A percentile compares a stretch with the other conserved stretches of the same genome.
phyloP scores from a whole-genome alignment of 2,329 filamentous ascomycete genomes.

The Ceratocystis smalleyi region DNA sequence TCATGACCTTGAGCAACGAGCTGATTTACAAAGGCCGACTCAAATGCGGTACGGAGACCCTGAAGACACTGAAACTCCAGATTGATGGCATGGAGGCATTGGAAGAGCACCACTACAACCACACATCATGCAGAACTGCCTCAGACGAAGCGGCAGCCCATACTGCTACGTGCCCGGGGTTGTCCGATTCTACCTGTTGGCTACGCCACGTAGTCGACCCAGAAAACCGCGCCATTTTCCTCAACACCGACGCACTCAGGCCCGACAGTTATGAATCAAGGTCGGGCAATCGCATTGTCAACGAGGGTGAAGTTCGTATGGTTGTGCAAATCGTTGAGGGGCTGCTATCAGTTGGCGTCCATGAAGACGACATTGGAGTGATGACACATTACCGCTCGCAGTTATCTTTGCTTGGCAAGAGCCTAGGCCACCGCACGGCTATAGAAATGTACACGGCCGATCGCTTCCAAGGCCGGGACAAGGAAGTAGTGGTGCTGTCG shows the following conservation, averaged over 20 bases:
- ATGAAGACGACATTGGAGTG: conserved; percentile 66
- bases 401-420: conserved; percentile 64
- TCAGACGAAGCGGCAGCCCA: background rate
- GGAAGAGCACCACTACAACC: conserved; percentile 39
- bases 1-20: conserved; percentile 85
- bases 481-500: conserved; percentile 76
- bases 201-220: conserved; percentile 56
- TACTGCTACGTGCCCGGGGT: conserved; percentile 22
- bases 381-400: conserved; percentile 96
- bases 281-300: conserved; percentile 75
- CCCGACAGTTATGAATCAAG: conserved; percentile 53
- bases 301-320: conserved; percentile 64
- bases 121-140: no score
- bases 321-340: conserved; percentile 66
- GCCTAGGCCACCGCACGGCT: conserved; percentile 41
- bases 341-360: conserved; percentile 60
- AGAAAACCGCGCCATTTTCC: conserved; percentile 59
- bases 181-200: conserved; percentile 48
- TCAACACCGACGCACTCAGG: conserved; percentile 70
- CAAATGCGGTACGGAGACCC: conserved; percentile 68
- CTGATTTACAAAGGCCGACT: conserved; percentile 85
- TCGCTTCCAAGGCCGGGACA: conserved; percentile 91
- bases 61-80: conserved; percentile 53
- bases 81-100: conserved; percentile 52
- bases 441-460: conserved; percentile 96